Evolutionary conservation across 306 rosid species (phyloP).

Genomic region (Quercus agrifolia): DNA sequence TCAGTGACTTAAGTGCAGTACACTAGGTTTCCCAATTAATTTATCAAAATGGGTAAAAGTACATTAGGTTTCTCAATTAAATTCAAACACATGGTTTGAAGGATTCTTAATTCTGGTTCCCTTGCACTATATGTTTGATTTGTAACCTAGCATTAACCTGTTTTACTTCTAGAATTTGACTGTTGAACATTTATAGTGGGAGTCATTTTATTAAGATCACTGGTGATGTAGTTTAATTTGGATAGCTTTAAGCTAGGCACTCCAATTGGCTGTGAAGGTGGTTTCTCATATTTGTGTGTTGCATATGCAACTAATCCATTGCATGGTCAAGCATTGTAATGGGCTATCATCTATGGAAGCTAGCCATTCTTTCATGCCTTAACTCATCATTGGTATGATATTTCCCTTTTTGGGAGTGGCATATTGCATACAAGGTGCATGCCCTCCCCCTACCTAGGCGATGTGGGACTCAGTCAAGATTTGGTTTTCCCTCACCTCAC

Average conservation of each 20-base stretch:
- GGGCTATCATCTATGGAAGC: not conserved
- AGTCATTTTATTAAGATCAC: not conserved
- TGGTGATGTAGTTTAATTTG: not conserved
- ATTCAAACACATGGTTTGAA: not conserved
- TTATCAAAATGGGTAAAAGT: no score
- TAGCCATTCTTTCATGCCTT: no score
- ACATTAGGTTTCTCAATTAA: no score
- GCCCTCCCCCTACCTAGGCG: no score
- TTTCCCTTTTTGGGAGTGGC: no score
- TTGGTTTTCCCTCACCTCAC: no score
- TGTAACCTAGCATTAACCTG: not conserved
- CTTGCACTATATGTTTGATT: not conserved
- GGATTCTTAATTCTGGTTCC: not conserved
- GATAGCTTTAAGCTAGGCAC: not conserved
- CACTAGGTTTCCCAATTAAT: no score
- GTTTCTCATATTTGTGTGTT: not conserved
- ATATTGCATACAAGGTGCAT: no score
- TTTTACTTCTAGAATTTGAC: not conserved
- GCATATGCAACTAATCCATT: not conserved
- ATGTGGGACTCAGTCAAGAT: no score
- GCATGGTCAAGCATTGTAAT: not conserved
- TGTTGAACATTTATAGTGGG: not conserved
- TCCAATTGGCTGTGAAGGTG: not conserved
- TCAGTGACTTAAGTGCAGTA: no score
- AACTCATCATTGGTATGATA: no score